Conservation (phyloP, 768 basidiomycete species). For the Gelatoporia subvermispora region DNA sequence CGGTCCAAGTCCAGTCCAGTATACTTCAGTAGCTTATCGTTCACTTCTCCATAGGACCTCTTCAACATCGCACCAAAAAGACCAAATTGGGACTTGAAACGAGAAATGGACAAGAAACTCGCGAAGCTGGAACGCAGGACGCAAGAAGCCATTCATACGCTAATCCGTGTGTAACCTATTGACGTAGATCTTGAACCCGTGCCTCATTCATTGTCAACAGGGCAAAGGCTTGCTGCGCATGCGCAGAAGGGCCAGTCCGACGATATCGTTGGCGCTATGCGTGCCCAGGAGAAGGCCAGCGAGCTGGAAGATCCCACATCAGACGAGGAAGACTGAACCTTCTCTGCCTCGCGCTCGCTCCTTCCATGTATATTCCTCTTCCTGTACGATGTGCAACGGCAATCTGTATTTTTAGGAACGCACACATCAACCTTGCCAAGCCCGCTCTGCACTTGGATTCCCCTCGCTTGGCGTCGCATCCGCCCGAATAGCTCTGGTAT, state of each 20-base stretch:
- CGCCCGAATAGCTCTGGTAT: no score
- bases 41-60: slow-evolving; percentile 56
- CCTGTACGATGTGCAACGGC: slow-evolving; percentile 1
- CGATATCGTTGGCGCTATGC: slow-evolving; percentile 81
- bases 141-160: slow-evolving; percentile 85
- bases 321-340: slow-evolving; percentile 56
- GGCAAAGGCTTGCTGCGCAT: slow-evolving; percentile 69
- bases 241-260: slow-evolving; percentile 76
- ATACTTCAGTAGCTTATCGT: not conserved
- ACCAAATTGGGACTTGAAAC: slow-evolving; percentile 93
- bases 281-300: slow-evolving; percentile 59
- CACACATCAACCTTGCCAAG: not conserved
- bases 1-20: not conserved
- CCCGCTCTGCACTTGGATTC: no score
- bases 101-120: slow-evolving; percentile 88
- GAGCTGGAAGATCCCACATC: slow-evolving; percentile 47
- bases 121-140: slow-evolving; percentile 87
- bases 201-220: slow-evolving; percentile 33
- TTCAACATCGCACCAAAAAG: slow-evolving; percentile 98
- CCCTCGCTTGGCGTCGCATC: no score
- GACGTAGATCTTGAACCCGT: not conserved
- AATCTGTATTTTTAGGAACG: not conserved
- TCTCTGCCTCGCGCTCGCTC: not conserved
- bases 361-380: not conserved
- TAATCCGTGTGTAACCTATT: slow-evolving; percentile 68